These are phyloP conservation scores for Vitis amurensis DNA, from an alignment of 164 flowering plant species.

Conservation along the genomic window DNA sequence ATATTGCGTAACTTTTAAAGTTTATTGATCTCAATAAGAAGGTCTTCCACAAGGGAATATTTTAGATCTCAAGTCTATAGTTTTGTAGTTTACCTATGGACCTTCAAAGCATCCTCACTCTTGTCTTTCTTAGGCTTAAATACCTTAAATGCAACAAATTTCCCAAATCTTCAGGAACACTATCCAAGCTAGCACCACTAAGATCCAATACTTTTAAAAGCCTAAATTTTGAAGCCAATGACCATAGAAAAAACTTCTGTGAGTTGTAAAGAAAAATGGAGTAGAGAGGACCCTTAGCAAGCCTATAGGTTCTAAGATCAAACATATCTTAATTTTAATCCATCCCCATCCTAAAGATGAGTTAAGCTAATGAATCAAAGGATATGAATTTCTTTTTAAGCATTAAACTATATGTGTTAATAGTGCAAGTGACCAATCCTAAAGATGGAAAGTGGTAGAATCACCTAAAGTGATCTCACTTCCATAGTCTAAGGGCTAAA, in stretches of 20 bases:
- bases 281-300: neutral
- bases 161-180: constrained; percentile 23
- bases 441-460: too few species aligned
- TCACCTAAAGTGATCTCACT: too few species aligned
- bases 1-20: constrained; percentile 14
- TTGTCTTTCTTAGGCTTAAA: constrained; percentile 24
- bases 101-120: constrained; percentile 22
- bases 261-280: constrained; percentile 12
- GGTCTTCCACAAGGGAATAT: constrained; percentile 10
- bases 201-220: constrained; percentile 29
- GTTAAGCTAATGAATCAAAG: too few species aligned
- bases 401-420: too few species aligned
- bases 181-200: constrained; percentile 10
- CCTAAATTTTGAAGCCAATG: constrained; percentile 12
- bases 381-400: too few species aligned
- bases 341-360: too few species aligned
- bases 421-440: too few species aligned
- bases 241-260: neutral
- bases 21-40: constrained; percentile 18
- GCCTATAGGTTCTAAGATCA: too few species aligned
- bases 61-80: constrained; percentile 34
- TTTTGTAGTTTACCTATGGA: constrained; percentile 26
- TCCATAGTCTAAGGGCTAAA: too few species aligned
- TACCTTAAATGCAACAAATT: constrained; percentile 22
- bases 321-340: too few species aligned